Evolutionary conservation across 192 early-diverging fungal species (phyloP).

Genomic region (Gaertneriomyces semiglobifer): DNA sequence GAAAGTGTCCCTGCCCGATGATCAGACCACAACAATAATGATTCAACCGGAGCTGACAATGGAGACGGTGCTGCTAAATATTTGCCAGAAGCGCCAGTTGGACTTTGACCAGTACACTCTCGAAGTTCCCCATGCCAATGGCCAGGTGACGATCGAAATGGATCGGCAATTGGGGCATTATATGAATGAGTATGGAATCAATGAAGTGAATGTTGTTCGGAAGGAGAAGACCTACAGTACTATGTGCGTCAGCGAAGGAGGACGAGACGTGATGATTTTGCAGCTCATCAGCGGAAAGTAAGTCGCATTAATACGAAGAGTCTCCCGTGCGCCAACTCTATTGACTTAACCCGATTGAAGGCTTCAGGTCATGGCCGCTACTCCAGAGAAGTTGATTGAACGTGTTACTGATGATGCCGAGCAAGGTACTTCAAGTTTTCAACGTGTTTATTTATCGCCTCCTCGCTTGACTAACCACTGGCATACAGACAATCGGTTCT

Average conservation of each 20-base stretch:
- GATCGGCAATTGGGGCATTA: slow-evolving; percentile 43
- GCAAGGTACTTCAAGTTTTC: slow-evolving; percentile 31
- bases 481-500: slow-evolving; percentile 41
- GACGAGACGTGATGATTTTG: slow-evolving; percentile 47
- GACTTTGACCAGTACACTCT: slow-evolving; percentile 45
- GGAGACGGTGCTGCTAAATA: slow-evolving; percentile 40
- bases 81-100: slow-evolving; percentile 36
- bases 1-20: slow-evolving; percentile 33
- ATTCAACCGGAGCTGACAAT: slow-evolving; percentile 38
- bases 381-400: slow-evolving; percentile 51
- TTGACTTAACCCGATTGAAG: slow-evolving; percentile 27
- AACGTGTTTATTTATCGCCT: not conserved
- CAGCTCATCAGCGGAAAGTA: slow-evolving; percentile 43
- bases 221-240: slow-evolving; percentile 53
- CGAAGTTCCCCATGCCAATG: slow-evolving; percentile 26
- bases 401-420: slow-evolving; percentile 42
- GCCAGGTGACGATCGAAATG: slow-evolving; percentile 39
- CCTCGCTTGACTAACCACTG: not conserved
- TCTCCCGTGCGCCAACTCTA: not conserved
- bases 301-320: slow-evolving; percentile 13
- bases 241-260: slow-evolving; percentile 45
- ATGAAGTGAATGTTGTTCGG: slow-evolving; percentile 42
- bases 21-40: slow-evolving; percentile 31
- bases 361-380: slow-evolving; percentile 50
- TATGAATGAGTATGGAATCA: slow-evolving; percentile 20